Base-by-base conservation (phyloP, 2,329 filamentous ascomycete genomes). In the Arachnomyces sp. region DNA sequence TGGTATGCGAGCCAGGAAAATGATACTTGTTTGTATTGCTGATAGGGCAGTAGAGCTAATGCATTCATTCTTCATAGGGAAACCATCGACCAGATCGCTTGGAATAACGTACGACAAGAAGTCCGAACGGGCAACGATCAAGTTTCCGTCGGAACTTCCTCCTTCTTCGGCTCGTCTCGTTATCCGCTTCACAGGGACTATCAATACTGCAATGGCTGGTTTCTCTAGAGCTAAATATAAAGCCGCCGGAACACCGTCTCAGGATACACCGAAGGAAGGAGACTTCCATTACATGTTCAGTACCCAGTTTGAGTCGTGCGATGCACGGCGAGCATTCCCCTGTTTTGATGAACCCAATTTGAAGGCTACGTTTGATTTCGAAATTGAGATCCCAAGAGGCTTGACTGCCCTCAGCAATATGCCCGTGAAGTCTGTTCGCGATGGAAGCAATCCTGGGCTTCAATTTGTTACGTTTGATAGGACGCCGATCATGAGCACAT, bases 281-380 rank as follows among this genome's bases (percentile, higher is more conserved):
- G 75, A 80, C 40, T 71, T 75, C 52, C 70, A 80, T 58, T 79
- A 68, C 52, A 89, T 90, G 85, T 72, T 95, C 64, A 94, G 86
- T 70, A 98, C 92, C 36, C 92, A 98, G 62, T 98, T 98, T 59
- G 92, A 98, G 71, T 84, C 89, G 34, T 95, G 88, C 57, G 92
- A 98, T 66, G 92, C 92, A 46, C 83, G 92, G 49, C 77, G 89
- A 51, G 90, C 92, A 7, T 95, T 98, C 67, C 92, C 92, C 35
- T 98, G 92, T 69, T 96, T 96, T 57, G 92, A 98, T 59, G 92
- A 98, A 69, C 92, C 92, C 31, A 95, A 94, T 56, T 75, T 96
- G 49, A 98, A 98, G 69, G 87, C 92, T 8, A 90, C 88, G 2
- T 96, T 95, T 57, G 89, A 95, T 62, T 85, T 98, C 44, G 77